Conservation (phyloP, 805 yeast species). For the Grigorovia humatica region DNA sequence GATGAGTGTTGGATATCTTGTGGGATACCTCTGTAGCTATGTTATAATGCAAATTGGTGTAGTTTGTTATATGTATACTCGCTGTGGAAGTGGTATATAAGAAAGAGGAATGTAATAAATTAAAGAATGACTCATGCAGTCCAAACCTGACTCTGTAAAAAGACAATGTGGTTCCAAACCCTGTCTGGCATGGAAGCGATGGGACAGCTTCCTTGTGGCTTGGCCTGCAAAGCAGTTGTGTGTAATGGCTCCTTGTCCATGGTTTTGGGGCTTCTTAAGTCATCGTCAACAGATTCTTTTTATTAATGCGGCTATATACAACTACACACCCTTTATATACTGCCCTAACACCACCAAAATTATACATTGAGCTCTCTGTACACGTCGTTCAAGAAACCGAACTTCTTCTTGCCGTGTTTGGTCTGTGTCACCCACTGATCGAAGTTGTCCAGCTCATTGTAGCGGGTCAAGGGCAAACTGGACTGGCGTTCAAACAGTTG, state of each 20-base stretch:
- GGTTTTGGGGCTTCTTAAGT: too few species aligned
- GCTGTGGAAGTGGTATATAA: too few species aligned
- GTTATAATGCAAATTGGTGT: neutral
- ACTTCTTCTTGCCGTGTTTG: slow-evolving; percentile 24
- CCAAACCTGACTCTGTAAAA: too few species aligned
- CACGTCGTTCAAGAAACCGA: slow-evolving; percentile 20
- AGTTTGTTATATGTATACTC: neutral
- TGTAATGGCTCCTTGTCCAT: too few species aligned
- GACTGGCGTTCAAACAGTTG: slow-evolving; percentile 6
- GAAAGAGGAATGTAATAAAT: too few species aligned
- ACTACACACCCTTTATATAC: neutral
- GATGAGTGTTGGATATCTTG: neutral
- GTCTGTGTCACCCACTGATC: slow-evolving; percentile 5
- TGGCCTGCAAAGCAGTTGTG: too few species aligned
- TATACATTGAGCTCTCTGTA: slow-evolving; percentile 14
- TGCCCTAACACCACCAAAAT: neutral
- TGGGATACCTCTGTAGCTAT: neutral
- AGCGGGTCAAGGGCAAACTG: neutral
- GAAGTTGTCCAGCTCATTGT: neutral
- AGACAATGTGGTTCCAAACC: too few species aligned
- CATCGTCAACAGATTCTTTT: too few species aligned
- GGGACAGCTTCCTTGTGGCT: too few species aligned
- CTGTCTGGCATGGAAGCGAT: too few species aligned
- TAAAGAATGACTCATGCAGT: too few species aligned
- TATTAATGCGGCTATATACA: neutral